phyloP scores from a whole-genome alignment of 495 filamentous ascomycete species.

The Xylona heveae region DNA sequence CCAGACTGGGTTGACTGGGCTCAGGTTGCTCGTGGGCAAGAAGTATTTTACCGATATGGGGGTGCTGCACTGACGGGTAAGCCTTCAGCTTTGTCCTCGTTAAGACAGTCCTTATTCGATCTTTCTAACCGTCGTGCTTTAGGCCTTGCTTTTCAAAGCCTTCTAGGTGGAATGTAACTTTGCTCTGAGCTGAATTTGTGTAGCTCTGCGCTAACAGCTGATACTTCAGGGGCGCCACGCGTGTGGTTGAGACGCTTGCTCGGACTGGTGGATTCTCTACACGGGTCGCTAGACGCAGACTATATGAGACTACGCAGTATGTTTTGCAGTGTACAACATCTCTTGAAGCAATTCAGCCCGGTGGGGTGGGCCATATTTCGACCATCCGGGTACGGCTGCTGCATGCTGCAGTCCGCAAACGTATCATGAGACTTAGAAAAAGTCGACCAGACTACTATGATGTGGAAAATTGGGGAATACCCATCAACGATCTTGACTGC shows the following conservation, averaged over 20 bases:
- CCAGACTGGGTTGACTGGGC: conserved; percentile 70
- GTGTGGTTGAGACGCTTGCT: conserved; percentile 53
- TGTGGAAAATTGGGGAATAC: conserved; percentile 33
- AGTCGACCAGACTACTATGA: conserved; percentile 40
- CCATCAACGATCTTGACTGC: conserved; percentile 55
- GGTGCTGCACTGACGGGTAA: conserved; percentile 36
- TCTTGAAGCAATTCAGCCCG: conserved; percentile 41
- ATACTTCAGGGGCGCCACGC: conserved; percentile 21
- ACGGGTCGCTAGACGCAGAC: conserved; percentile 40
- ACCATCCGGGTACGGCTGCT: conserved; percentile 56
- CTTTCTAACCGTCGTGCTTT: no score
- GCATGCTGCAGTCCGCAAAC: conserved; percentile 45
- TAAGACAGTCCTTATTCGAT: no score
- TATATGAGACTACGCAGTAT: conserved; percentile 61
- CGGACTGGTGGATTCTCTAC: conserved; percentile 62
- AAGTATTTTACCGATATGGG: conserved; percentile 38
- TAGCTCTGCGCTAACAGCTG: conserved; percentile 3
- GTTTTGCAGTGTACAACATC: conserved; percentile 48
- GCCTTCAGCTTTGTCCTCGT: no score
- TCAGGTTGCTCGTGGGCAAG: conserved; percentile 49
- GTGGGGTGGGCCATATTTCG: conserved; percentile 43
- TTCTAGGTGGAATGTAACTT: conserved; percentile 21
- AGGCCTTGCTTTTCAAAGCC: conserved; percentile 30
- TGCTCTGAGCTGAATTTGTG: not conserved
- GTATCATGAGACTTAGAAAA: conserved; percentile 36